phyloP scores from a whole-genome alignment of 495 filamentous ascomycete species.

The Letharia lupina region DNA sequence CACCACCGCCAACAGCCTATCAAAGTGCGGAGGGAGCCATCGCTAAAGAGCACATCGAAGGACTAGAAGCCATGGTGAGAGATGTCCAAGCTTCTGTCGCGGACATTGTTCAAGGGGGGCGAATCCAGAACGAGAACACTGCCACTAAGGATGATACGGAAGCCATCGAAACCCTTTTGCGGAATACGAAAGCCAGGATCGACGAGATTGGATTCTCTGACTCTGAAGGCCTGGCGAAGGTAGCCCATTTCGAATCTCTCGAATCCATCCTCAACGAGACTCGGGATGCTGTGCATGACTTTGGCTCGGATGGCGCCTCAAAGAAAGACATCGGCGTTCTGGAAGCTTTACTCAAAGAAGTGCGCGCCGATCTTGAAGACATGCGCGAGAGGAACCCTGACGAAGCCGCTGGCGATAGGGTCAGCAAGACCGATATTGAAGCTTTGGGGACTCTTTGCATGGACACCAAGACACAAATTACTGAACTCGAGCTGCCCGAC shows the following conservation, averaged over 20 bases:
- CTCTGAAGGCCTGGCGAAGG: conserved; percentile 50
- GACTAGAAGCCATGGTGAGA: conserved; percentile 47
- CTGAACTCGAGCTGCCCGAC: conserved; percentile 60
- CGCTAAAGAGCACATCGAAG: conserved; percentile 53
- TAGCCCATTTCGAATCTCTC: conserved; percentile 66
- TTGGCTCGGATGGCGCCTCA: conserved; percentile 55
- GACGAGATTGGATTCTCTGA: conserved; percentile 66
- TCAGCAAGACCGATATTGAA: conserved; percentile 72
- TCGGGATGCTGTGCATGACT: conserved; percentile 54
- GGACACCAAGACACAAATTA: conserved; percentile 68
- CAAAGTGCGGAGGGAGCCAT: conserved; percentile 36
- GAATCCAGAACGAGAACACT: conserved; percentile 31
- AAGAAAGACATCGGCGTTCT: conserved; percentile 71
- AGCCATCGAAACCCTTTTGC: conserved; percentile 79
- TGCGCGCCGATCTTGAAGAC: conserved; percentile 65
- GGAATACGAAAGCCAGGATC: conserved; percentile 72
- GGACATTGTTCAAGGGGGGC: conserved; percentile 38
- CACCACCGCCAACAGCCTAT: conserved; percentile 36
- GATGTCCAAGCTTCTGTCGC: conserved; percentile 51
- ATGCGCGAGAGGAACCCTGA: conserved; percentile 54
- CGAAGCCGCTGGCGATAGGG: conserved; percentile 54
- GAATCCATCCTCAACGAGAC: conserved; percentile 63
- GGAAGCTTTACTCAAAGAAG: conserved; percentile 65
- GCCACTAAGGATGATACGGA: conserved; percentile 69
- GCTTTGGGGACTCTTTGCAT: conserved; percentile 67